Evolutionary conservation across 371 early-diverging fungal genomes (phyloP).

Genomic region (Chytridiales sp.): DNA sequence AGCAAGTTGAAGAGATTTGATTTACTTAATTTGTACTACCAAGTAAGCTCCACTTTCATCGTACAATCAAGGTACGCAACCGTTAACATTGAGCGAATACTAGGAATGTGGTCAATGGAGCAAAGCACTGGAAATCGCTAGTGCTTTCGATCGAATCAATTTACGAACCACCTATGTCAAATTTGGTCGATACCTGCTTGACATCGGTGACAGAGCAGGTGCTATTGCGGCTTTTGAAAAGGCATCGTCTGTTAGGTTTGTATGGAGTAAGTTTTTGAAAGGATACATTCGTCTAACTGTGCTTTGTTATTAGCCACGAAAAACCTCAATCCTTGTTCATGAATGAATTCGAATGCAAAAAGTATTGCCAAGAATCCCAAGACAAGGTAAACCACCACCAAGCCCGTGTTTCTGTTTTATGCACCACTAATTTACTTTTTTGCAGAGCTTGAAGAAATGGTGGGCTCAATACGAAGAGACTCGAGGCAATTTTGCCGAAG

Average conservation of each 20-base stretch:
- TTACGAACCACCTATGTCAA: constrained; percentile 43
- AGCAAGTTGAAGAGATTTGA: constrained; percentile 29
- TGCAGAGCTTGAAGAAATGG: constrained; percentile 42
- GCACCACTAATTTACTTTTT: not conserved
- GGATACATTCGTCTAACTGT: not conserved
- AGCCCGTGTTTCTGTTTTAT: not conserved
- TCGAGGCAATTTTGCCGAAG: constrained; percentile 34
- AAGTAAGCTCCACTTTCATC: constrained; percentile 25
- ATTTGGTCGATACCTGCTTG: constrained; percentile 45
- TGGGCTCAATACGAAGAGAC: constrained; percentile 53
- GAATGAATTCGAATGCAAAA: constrained; percentile 32
- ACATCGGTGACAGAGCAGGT: constrained; percentile 43
- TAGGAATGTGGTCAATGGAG: constrained; percentile 46
- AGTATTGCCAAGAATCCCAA: constrained; percentile 33
- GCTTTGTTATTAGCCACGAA: not conserved
- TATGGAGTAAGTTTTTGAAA: constrained; percentile 6
- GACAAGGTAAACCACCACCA: constrained; percentile 27
- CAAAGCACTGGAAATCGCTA: constrained; percentile 44
- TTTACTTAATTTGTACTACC: constrained; percentile 32
- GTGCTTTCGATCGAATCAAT: constrained; percentile 40
- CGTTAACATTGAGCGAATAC: not conserved
- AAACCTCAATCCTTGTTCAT: constrained; percentile 33
- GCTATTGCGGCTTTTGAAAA: constrained; percentile 53
- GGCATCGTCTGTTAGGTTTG: constrained; percentile 22
- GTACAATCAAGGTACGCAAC: constrained; percentile 6